Evolutionary conservation across 176 grass and related monocot species (phyloP).

Genomic region (Lolium rigidum): DNA sequence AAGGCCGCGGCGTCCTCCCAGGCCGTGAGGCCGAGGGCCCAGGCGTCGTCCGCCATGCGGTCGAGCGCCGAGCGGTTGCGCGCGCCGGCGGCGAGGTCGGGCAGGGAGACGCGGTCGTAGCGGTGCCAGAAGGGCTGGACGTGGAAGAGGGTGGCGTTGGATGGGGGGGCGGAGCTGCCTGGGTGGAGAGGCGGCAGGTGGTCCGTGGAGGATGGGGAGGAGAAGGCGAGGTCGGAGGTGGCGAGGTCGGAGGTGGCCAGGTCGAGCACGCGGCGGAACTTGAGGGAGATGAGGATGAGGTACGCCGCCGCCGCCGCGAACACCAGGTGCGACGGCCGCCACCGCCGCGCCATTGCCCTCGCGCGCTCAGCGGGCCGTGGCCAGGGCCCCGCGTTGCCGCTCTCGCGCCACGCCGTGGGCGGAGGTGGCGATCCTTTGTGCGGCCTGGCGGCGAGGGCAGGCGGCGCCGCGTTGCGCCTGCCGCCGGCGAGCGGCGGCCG

Average conservation of each 20-base stretch:
- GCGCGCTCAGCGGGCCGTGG: background rate
- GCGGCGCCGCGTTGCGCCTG: slow-evolving; percentile 4
- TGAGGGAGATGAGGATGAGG: slow-evolving; percentile 84
- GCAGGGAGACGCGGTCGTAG: slow-evolving; percentile 55
- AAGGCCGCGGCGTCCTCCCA: slow-evolving; percentile 69
- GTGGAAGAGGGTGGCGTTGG: slow-evolving; percentile 21
- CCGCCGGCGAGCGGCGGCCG: slow-evolving; percentile 8
- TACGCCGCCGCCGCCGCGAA: slow-evolving; percentile 60
- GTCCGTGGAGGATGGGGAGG: slow-evolving; percentile 50
- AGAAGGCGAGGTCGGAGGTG: slow-evolving; percentile 45
- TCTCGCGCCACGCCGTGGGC: background rate
- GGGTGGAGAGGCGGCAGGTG: slow-evolving; percentile 31
- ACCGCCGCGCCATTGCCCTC: slow-evolving; percentile 58
- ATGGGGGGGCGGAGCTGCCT: background rate
- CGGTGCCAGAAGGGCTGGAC: slow-evolving; percentile 67
- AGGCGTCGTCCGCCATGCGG: slow-evolving; percentile 82
- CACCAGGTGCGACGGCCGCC: slow-evolving; percentile 79
- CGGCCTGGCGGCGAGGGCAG: background rate
- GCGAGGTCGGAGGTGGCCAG: slow-evolving; percentile 64
- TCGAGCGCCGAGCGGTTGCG: slow-evolving; percentile 61
- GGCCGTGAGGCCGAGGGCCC: slow-evolving; percentile 70
- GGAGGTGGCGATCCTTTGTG: background rate
- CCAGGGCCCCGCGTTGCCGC: background rate
- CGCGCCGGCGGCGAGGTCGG: slow-evolving; percentile 30
- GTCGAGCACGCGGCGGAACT: slow-evolving; percentile 92